Evolutionary conservation across 2,329 filamentous ascomycete genomes (phyloP).

Genomic region (Trichoderma sp.): DNA sequence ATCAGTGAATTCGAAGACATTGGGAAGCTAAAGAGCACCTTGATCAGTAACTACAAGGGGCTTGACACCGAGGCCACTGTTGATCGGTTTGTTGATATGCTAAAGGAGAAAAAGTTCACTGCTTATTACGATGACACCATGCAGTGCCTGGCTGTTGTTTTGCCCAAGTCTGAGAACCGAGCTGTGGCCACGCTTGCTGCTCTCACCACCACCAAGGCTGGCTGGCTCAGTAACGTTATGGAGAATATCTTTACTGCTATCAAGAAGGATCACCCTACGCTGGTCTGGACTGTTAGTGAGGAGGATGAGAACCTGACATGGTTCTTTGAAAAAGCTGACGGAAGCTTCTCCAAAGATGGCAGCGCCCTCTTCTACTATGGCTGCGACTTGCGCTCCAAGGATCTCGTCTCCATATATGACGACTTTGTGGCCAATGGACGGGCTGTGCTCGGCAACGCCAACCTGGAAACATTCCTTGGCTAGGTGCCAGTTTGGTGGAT

Average conservation of each 20-base stretch:
- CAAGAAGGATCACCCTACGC: conserved; percentile 87
- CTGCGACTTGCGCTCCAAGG: conserved; percentile 74
- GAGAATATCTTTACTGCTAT: conserved; percentile 94
- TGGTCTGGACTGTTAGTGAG: conserved; percentile 95
- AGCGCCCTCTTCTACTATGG: conserved; percentile 98
- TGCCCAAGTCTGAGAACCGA: conserved; percentile 68
- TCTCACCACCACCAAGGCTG: conserved; percentile 89
- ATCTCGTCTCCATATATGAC: conserved; percentile 75
- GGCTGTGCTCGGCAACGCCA: conserved; percentile 85
- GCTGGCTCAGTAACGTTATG: conserved; percentile 91
- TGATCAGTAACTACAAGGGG: conserved; percentile 79
- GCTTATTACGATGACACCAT: conserved; percentile 94
- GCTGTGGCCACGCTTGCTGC: conserved; percentile 82
- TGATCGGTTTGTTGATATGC: conserved; percentile 79
- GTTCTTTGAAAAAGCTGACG: conserved; percentile 97
- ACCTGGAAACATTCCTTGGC: conserved; percentile 82
- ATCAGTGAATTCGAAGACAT: conserved; percentile 76
- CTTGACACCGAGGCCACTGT: conserved; percentile 81
- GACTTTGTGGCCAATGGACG: conserved; percentile 83
- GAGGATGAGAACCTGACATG: conserved; percentile 96
- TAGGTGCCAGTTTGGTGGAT: conserved; percentile 56
- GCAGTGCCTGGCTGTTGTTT: conserved; percentile 87
- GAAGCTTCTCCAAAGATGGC: conserved; percentile 80
- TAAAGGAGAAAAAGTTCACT: conserved; percentile 78
- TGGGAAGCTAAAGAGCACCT: conserved; percentile 74